phyloP scores from a whole-genome alignment of 257 asterid species.

The Nicotiana tomentosiformis region DNA sequence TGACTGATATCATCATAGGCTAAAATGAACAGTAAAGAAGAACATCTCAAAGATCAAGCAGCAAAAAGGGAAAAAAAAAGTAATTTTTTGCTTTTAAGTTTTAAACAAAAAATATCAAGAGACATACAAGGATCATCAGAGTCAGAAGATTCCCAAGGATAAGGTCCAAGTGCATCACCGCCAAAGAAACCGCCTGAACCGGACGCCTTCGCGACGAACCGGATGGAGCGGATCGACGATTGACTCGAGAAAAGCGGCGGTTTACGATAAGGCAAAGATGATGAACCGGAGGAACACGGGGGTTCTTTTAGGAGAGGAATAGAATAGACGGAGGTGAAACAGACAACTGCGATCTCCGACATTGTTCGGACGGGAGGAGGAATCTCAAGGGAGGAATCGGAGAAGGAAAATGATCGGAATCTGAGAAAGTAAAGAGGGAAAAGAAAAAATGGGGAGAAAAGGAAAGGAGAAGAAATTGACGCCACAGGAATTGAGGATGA shows the following conservation, averaged over 20 bases:
- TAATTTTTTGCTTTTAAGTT: background rate
- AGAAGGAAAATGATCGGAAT: constrained; percentile 9
- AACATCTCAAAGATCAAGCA: background rate
- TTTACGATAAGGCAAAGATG: constrained; percentile 4
- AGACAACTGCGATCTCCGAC: constrained; percentile 62
- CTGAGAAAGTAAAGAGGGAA: background rate
- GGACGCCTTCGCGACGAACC: constrained; percentile 41
- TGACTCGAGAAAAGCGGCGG: constrained; percentile 12
- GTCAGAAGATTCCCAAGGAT: constrained; percentile 73
- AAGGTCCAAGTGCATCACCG: constrained; percentile 68
- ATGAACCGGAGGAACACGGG: constrained; percentile 26
- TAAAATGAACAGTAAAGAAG: background rate
- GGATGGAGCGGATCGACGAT: constrained; percentile 29
- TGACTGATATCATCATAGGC: background rate
- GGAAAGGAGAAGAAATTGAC: constrained; percentile 16
- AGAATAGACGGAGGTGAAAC: constrained; percentile 39
- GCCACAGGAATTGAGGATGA: constrained; percentile 42
- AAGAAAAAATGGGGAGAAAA: background rate
- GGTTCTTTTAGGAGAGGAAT: constrained; percentile 38
- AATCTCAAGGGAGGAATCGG: constrained; percentile 20
- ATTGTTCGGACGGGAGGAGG: constrained; percentile 20
- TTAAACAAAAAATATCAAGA: background rate
- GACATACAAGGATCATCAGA: constrained; percentile 46
- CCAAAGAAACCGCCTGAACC: constrained; percentile 48
- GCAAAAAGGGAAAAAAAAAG: background rate